Conservation (phyloP, 2,329 filamentous ascomycete species). For the Cordyceps militaris region DNA sequence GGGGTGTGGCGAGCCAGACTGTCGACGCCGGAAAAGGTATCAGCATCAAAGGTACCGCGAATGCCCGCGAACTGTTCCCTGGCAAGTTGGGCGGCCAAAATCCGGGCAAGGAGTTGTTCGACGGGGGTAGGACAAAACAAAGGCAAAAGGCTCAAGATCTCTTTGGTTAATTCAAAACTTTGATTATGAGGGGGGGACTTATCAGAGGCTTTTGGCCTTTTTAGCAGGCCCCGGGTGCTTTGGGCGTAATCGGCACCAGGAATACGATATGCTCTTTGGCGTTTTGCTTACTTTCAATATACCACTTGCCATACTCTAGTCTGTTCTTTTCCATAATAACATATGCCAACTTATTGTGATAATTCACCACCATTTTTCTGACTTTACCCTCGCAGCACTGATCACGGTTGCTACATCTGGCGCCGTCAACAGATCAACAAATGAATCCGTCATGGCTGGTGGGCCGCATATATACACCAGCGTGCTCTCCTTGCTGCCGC, state of each 20-base stretch:
- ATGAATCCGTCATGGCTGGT: slow-evolving; percentile 60
- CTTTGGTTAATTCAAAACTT: slow-evolving; percentile 35
- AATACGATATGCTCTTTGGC: not conserved
- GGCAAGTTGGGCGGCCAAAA: slow-evolving; percentile 46
- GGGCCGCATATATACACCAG: slow-evolving; percentile 64
- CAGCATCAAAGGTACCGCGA: slow-evolving; percentile 58
- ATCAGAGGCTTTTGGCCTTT: not conserved
- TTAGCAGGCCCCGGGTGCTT: not conserved
- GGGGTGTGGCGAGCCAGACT: slow-evolving; percentile 46
- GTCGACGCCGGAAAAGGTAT: slow-evolving; percentile 43
- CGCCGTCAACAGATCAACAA: slow-evolving; percentile 43
- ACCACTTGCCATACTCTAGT: not conserved
- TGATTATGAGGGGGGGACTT: not conserved
- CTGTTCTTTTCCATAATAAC: not conserved
- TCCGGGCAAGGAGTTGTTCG: slow-evolving; percentile 59
- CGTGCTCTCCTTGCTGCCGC: slow-evolving; percentile 26
- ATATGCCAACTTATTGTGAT: too few species aligned
- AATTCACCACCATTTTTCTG: slow-evolving; percentile 59
- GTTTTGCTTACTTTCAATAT: not conserved
- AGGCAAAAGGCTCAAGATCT: slow-evolving; percentile 67
- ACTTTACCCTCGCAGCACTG: slow-evolving; percentile 41
- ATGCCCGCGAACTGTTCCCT: slow-evolving; percentile 63
- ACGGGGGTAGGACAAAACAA: slow-evolving; percentile 45
- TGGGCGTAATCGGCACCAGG: not conserved
- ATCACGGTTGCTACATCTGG: slow-evolving; percentile 29